Percentiles rank a stretch among this genome's conserved stretches.
Evolutionary conservation across 2,329 filamentous ascomycete genomes (phyloP).

Genomic region (Fusarium torulosum): DNA sequence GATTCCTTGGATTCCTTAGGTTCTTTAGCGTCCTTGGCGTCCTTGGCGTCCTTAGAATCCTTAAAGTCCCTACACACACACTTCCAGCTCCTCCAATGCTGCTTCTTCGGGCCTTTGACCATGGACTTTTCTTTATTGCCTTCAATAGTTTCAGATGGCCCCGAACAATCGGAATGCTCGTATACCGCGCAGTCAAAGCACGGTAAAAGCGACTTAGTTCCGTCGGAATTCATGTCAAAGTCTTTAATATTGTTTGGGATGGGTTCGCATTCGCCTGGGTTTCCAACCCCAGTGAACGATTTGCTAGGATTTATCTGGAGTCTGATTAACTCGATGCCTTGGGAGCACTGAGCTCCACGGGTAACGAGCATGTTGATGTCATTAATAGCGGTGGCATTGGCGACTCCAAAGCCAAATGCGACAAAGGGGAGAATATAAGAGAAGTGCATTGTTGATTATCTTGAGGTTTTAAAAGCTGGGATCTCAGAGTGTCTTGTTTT

Average conservation of each 20-base stretch:
- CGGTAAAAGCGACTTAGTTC: constrained; percentile 1
- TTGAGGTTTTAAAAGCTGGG: not conserved
- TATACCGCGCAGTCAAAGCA: constrained; percentile 22
- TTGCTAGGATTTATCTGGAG: constrained; percentile 6
- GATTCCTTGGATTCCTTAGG: too few species aligned
- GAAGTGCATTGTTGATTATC: constrained; percentile 1
- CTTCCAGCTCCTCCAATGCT: constrained; percentile 8
- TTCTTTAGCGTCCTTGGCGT: too few species aligned
- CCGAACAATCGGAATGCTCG: not conserved
- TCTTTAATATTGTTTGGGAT: constrained; percentile 9
- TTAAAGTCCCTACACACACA: constrained; percentile 2
- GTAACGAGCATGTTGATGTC: not conserved
- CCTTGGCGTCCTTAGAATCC: too few species aligned
- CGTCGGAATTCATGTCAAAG: not conserved
- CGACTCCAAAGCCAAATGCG: not conserved
- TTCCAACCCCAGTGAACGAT: constrained; percentile 4
- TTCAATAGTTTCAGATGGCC: not conserved
- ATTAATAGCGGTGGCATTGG: not conserved
- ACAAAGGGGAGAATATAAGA: not conserved
- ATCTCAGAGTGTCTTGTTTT: too few species aligned
- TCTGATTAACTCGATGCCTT: constrained; percentile 5
- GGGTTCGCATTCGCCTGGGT: not conserved
- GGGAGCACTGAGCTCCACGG: not conserved
- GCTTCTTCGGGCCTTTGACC: not conserved
- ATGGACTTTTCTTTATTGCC: not conserved